Percentiles rank a stretch among this genome's conserved stretches.
Evolutionary conservation across 1,284 basidiomycete genomes (phyloP).

Genomic region (Pisolithus thermaeus): DNA sequence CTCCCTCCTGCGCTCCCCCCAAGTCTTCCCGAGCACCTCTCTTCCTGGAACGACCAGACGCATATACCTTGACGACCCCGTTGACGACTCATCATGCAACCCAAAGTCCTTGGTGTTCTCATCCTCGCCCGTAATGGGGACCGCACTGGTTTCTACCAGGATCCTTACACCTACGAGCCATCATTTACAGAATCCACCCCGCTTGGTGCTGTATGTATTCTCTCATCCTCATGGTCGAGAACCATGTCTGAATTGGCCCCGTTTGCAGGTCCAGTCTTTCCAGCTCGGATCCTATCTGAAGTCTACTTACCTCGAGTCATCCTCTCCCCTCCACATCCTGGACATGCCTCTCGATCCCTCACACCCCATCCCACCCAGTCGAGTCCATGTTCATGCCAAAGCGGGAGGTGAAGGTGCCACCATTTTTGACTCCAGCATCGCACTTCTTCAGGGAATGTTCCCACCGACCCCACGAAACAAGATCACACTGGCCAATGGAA

Average conservation of each 20-base stretch:
- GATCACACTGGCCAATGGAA: conserved; percentile 75
- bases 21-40: not conserved
- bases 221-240: not conserved
- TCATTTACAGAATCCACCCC: conserved; percentile 76
- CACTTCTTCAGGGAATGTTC: conserved; percentile 73
- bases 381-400: conserved; percentile 73
- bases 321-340: conserved; percentile 60
- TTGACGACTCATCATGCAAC: conserved; percentile 33
- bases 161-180: conserved; percentile 64
- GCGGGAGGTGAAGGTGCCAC: conserved; percentile 76
- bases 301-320: conserved; percentile 60
- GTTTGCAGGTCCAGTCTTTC: conserved; percentile 59
- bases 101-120: conserved; percentile 73
- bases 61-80: not conserved
- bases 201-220: conserved; percentile 63
- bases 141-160: conserved; percentile 64
- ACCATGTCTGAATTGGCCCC: no score
- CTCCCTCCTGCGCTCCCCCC: conserved; percentile 4
- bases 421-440: conserved; percentile 79
- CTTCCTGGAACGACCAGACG: not conserved
- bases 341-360: conserved; percentile 42
- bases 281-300: conserved; percentile 65
- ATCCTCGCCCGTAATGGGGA: conserved; percentile 82
- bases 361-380: conserved; percentile 59
- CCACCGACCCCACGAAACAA: conserved; percentile 65